A percentile compares a stretch with the other conserved stretches of the same genome.
Conservation (phyloP, 306 rosid genomes). For the Malus sylvestris region DNA sequence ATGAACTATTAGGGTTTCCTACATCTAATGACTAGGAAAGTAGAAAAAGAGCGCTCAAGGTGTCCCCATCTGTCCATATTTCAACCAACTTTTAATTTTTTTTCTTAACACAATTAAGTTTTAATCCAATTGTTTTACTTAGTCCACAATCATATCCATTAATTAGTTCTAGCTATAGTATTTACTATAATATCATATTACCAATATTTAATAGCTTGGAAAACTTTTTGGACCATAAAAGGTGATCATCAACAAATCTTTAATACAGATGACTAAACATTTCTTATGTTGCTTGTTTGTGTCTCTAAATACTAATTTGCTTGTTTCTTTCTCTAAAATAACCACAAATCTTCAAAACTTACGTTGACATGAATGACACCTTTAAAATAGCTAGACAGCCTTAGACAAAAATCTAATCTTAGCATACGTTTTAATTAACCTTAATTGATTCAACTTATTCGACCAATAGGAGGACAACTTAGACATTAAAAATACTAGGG, state of each 20-base stretch:
- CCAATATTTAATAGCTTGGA: constrained; percentile 1
- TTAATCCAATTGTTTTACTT: constrained; percentile 20
- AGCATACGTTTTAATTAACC: constrained; percentile 13
- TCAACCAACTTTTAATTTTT: neutral
- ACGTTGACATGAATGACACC: constrained; percentile 30
- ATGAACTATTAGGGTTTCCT: constrained; percentile 2
- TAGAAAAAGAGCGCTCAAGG: constrained; percentile 17
- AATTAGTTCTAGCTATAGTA: neutral
- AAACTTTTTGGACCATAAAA: constrained; percentile 14
- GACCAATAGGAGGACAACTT: constrained; percentile 25
- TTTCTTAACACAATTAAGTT: neutral
- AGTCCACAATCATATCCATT: constrained; percentile 10
- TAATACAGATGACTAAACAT: neutral
- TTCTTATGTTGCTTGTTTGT: constrained; percentile 13
- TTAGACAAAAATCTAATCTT: constrained; percentile 12
- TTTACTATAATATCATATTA: constrained; percentile 1
- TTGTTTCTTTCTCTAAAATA: constrained; percentile 18
- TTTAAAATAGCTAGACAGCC: constrained; percentile 11
- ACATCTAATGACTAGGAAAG: constrained; percentile 23
- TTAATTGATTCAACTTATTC: constrained; percentile 36
- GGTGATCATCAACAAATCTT: neutral
- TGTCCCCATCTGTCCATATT: constrained; percentile 10
- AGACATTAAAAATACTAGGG: constrained; percentile 17
- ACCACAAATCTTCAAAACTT: constrained; percentile 22
- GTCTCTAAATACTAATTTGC: neutral